Evolutionary conservation across 768 basidiomycete genomes (phyloP).

Genomic region (Rhizopogon vulgaris): DNA sequence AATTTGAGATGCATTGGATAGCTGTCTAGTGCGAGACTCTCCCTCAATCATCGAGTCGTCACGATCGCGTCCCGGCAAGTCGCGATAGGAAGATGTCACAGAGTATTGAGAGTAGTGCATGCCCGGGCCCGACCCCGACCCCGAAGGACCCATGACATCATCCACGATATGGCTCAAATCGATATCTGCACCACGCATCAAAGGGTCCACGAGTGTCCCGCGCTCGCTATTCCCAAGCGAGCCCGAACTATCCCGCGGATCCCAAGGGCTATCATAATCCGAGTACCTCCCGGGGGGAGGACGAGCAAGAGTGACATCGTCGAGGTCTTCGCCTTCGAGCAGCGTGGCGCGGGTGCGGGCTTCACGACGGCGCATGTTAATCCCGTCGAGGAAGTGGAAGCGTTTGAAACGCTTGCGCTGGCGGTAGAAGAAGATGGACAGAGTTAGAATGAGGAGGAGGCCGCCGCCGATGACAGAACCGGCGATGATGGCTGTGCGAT

Average conservation of each 20-base stretch:
- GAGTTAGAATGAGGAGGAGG: conserved; percentile 28
- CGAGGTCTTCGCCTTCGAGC: conserved; percentile 21
- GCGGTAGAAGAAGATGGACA: conserved; percentile 32
- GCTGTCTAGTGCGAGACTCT: conserved; percentile 12
- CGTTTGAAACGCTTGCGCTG: conserved; percentile 31
- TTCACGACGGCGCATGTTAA: conserved; percentile 17
- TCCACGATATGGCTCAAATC: conserved; percentile 38
- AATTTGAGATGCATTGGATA: conserved; percentile 15
- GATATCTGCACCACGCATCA: conserved; percentile 6
- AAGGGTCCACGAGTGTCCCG: conserved; percentile 17
- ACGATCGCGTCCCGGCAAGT: conserved; percentile 1
- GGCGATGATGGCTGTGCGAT: conserved; percentile 36
- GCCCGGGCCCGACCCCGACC: not conserved
- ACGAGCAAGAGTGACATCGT: conserved; percentile 6
- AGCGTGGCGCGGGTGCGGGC: conserved; percentile 14
- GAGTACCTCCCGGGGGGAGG: conserved; percentile 10
- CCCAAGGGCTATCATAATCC: conserved; percentile 18
- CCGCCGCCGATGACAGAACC: conserved; percentile 34
- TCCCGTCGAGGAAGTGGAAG: conserved; percentile 23
- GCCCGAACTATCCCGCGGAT: conserved; percentile 1
- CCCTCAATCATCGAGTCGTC: not conserved
- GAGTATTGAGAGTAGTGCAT: conserved; percentile 19
- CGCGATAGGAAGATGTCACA: conserved; percentile 17
- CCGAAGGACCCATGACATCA: conserved; percentile 41
- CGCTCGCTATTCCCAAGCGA: conserved; percentile 6